phyloP scores from a whole-genome alignment of 345 rosid genomes.

The Salix udensis region DNA sequence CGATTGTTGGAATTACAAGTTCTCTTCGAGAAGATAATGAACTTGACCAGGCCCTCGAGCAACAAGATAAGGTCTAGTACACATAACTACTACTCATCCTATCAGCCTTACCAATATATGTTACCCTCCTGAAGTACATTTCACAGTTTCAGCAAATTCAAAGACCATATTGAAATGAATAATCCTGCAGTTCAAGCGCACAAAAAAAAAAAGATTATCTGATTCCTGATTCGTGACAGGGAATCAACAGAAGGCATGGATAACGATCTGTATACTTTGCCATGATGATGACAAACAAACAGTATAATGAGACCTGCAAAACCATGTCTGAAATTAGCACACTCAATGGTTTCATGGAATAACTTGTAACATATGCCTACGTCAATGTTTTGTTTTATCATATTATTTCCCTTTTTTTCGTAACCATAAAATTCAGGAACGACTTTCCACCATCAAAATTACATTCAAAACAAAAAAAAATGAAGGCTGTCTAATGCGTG shows the following conservation, averaged over 20 bases:
- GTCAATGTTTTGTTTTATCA: background rate
- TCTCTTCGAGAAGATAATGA: background rate
- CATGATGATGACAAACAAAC: background rate
- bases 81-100: background rate
- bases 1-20: background rate
- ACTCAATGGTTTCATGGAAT: background rate
- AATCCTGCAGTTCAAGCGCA: background rate
- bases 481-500: background rate
- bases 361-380: background rate
- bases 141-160: background rate
- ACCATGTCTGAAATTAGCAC: background rate
- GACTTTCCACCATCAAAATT: background rate
- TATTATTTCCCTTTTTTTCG: background rate
- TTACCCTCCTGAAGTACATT: background rate
- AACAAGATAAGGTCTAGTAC: background rate
- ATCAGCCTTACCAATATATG: background rate
- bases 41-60: background rate
- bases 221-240: background rate
- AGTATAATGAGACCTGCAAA: background rate
- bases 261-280: background rate
- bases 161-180: background rate
- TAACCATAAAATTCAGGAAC: background rate
- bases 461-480: conserved; percentile 9
- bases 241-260: background rate
- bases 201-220: background rate